Evolutionary conservation across 129 eudicot genomes (phyloP).

Genomic region (Helichrysum umbraculigerum): DNA sequence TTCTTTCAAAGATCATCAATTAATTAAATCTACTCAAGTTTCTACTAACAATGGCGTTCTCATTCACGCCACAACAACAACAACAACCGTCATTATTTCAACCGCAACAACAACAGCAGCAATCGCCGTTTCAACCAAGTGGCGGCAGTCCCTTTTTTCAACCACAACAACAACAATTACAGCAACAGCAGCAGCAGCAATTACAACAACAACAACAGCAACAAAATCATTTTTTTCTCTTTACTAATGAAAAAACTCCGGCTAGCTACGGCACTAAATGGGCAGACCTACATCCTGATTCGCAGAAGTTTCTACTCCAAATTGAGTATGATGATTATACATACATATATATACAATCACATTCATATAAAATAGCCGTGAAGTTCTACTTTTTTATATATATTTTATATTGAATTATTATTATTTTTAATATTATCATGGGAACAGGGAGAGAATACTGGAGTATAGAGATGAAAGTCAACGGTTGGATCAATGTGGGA

Average conservation of each 20-base stretch:
- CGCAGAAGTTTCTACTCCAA: constrained; percentile 81
- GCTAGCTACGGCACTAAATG: constrained; percentile 85
- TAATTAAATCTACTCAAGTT: background rate
- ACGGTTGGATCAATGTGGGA: constrained; percentile 86
- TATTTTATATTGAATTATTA: background rate
- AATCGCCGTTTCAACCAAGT: constrained; percentile 39
- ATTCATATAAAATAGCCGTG: background rate
- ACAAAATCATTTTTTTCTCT: constrained; percentile 66
- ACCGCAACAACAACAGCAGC: constrained; percentile 42
- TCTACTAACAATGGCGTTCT: constrained; percentile 52
- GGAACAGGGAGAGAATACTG: constrained; percentile 75
- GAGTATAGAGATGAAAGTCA: constrained; percentile 97
- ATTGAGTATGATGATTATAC: constrained; percentile 55
- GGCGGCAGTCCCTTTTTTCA: constrained; percentile 31
- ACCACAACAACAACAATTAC: constrained; percentile 36
- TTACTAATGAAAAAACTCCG: constrained; percentile 77
- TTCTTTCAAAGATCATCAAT: background rate
- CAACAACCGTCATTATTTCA: constrained; percentile 35
- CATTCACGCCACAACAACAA: constrained; percentile 69
- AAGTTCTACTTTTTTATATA: too few species aligned
- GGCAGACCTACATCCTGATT: constrained; percentile 94
- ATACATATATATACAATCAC: background rate
- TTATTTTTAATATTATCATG: background rate
- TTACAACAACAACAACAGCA: constrained; percentile 50
- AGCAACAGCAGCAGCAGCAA: constrained; percentile 37